Conservation (phyloP, 768 basidiomycete genomes). For the Gymnopilus junonius region DNA sequence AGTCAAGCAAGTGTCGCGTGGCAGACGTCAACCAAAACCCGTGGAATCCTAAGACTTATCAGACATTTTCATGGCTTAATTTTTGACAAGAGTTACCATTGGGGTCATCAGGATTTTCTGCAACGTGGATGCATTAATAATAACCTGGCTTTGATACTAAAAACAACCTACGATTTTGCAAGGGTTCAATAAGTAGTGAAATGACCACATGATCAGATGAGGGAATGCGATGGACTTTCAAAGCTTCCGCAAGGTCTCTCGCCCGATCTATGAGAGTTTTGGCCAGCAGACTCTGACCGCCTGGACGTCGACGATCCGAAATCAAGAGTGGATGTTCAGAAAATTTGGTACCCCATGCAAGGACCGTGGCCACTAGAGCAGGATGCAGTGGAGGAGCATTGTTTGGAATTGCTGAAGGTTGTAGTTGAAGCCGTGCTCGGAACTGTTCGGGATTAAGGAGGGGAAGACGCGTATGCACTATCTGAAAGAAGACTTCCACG, state of each 20-base stretch:
- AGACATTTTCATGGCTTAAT: constrained; percentile 16
- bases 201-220: constrained; percentile 83
- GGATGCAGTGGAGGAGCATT: constrained; percentile 61
- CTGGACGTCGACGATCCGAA: constrained; percentile 72
- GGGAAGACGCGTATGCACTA: constrained; percentile 86
- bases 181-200: constrained; percentile 77
- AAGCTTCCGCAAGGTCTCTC: constrained; percentile 83
- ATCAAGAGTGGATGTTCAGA: constrained; percentile 88
- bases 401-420: constrained; percentile 32
- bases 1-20: constrained; percentile 77
- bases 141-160: not conserved
- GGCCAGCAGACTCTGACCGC: constrained; percentile 77
- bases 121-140: constrained; percentile 15
- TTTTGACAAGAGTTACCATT: constrained; percentile 51
- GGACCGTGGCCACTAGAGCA: constrained; percentile 80
- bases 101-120: constrained; percentile 76
- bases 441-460: constrained; percentile 85
- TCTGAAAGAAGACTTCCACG: constrained; percentile 94
- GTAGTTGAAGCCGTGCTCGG: constrained; percentile 67
- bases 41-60: constrained; percentile 64
- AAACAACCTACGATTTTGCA: constrained; percentile 81
- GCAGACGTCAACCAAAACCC: constrained; percentile 84
- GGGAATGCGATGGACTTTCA: constrained; percentile 85
- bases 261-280: constrained; percentile 80
- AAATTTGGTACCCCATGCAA: constrained; percentile 94